Evolutionary conservation across 2,329 filamentous ascomycete species (phyloP), one percentile per base, ranked within the genome.

Genomic region (Xylariomycetidae sp.): DNA sequence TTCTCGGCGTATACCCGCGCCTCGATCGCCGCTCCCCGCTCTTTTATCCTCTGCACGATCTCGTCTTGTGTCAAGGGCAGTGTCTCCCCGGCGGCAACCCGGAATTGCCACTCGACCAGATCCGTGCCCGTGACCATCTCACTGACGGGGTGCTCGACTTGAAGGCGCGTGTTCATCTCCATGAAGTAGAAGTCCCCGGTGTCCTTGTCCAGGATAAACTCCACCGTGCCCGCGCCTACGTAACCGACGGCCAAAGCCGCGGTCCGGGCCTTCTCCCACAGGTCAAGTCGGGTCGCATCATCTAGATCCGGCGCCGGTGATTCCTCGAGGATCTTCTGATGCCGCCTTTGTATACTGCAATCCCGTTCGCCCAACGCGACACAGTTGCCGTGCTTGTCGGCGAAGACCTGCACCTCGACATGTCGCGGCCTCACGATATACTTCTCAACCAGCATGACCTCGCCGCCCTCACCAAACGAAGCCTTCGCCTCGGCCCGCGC

Each of bases 1-100:
- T 89, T 94, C 60, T 98, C 92, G 7, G 92, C 92, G 58, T 98
- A 98, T 48, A 98, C 95, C 37, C 92, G 77, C 12, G 90, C 90
- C 67, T 98, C 92, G 41, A 98, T 94, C 9, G 89, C 92, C 51
- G 89, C 86, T 2, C 92, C 92, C 28, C 80, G 73, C 45, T 74
- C 70, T 20, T 70, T 70, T 57, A 98, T 97, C 44, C 79, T 72
- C 26, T 61, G 77, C 29, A 90, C 86, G 27, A 97, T 84, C 50
- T 77, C 64, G 18, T 63, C 63, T 46, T 79, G 75, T 1, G 66
- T 70, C 41, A 79, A 54, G 3, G 75, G 75, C 33, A 80, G 59
- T 46, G 59, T 63, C 61, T 79, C 74, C 19, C 74, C 72, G 6
- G 70, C 71, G 3, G 72, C 74, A 22, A 75, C 84, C 67, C 88